Conservation (phyloP, 2,329 filamentous ascomycete genomes). For the Cercospora berteroae region DNA sequence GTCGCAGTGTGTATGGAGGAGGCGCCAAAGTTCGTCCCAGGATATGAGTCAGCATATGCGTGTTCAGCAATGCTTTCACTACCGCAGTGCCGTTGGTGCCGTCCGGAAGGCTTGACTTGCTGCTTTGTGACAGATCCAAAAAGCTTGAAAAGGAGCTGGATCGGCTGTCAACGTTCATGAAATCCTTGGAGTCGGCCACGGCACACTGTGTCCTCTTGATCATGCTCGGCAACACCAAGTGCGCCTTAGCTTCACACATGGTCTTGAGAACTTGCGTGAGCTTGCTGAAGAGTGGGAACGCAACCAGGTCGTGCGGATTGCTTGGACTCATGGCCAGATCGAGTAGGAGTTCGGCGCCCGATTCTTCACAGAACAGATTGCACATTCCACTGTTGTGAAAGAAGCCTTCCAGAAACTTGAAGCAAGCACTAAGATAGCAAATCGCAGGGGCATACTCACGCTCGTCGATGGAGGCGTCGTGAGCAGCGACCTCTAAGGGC, state of each 20-base stretch:
- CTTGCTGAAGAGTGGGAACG: conserved; percentile 64
- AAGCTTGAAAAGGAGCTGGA: conserved; percentile 27
- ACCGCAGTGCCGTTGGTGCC: conserved; percentile 66
- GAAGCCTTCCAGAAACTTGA: conserved; percentile 75
- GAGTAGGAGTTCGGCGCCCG: conserved; percentile 78
- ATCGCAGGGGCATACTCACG: conserved; percentile 28
- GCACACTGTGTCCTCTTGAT: conserved; percentile 70
- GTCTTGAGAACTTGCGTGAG: conserved; percentile 72
- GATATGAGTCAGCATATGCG: conserved; percentile 73
- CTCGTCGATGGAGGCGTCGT: conserved; percentile 43
- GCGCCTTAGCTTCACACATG: conserved; percentile 75
- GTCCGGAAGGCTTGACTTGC: conserved; percentile 34
- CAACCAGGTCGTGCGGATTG: conserved; percentile 70
- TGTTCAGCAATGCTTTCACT: conserved; percentile 73
- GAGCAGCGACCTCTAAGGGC: not conserved
- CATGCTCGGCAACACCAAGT: conserved; percentile 78
- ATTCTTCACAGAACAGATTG: conserved; percentile 69
- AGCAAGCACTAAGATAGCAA: conserved; percentile 68
- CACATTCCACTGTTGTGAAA: conserved; percentile 73
- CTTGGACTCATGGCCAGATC: conserved; percentile 81
- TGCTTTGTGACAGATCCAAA: conserved; percentile 18
- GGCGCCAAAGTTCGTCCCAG: conserved; percentile 49
- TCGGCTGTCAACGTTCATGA: conserved; percentile 49
- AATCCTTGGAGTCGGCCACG: conserved; percentile 64
- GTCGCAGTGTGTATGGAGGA: conserved; percentile 31